Percentiles rank a stretch among this genome's conserved stretches.
phyloP scores from a whole-genome alignment of 1,284 basidiomycete species.

The Boletus mariae region DNA sequence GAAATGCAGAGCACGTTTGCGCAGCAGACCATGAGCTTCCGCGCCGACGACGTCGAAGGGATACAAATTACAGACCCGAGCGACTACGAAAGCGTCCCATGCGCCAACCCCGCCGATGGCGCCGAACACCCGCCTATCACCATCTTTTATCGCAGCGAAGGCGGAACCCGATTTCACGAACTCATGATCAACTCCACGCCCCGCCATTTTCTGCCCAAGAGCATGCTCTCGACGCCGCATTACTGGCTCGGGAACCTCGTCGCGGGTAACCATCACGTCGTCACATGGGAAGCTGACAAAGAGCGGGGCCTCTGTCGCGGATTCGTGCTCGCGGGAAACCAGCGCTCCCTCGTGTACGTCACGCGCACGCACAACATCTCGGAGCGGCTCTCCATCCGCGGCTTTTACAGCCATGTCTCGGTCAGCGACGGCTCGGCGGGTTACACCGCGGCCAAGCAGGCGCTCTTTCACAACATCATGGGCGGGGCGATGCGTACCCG shows the following conservation, averaged over 20 bases:
- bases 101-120: slow-evolving; percentile 26
- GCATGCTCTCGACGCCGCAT: slow-evolving; percentile 24
- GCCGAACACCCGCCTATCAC: slow-evolving; percentile 49
- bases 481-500: slow-evolving; percentile 17
- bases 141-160: slow-evolving; percentile 40
- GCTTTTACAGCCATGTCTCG: slow-evolving; percentile 34
- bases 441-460: slow-evolving; percentile 18
- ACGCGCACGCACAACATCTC: slow-evolving; percentile 34
- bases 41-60: slow-evolving; percentile 33
- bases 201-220: slow-evolving; percentile 21
- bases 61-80: slow-evolving; percentile 53
- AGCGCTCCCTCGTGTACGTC: slow-evolving; percentile 48
- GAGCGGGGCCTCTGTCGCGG: slow-evolving; percentile 27
- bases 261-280: slow-evolving; percentile 25
- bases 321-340: slow-evolving; percentile 45
- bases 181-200: slow-evolving; percentile 38
- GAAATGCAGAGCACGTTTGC: slow-evolving; percentile 21
- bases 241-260: slow-evolving; percentile 28
- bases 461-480: slow-evolving; percentile 19
- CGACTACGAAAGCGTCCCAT: slow-evolving; percentile 37
- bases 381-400: slow-evolving; percentile 33
- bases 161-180: slow-evolving; percentile 36
- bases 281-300: slow-evolving; percentile 32
- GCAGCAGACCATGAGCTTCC: slow-evolving; percentile 20
- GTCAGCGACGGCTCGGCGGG: slow-evolving; percentile 13